These are phyloP conservation scores for Fusarium pininemorale DNA, from an alignment of 2,329 filamentous ascomycete species.

Conservation along the genomic window DNA sequence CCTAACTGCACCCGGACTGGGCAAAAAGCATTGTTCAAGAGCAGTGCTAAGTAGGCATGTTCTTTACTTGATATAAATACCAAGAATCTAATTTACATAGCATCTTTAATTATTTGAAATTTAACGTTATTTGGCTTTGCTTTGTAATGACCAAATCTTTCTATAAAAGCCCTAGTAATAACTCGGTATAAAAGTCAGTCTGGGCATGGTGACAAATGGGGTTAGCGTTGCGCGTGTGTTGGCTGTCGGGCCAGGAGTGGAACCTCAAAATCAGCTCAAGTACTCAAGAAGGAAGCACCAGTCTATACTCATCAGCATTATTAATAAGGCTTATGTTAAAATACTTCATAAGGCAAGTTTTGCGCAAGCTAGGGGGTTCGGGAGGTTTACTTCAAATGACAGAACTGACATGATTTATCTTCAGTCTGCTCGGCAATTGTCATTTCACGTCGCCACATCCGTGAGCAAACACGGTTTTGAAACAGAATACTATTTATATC, in stretches of 20 bases:
- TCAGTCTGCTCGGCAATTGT: no score
- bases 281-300: fast-evolving
- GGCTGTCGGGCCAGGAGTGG: neutral
- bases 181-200: no score
- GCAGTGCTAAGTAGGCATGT: no score
- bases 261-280: neutral
- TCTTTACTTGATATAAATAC: no score
- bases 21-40: no score
- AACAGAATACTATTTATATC: fast-evolving
- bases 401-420: no score
- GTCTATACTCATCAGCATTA: neutral
- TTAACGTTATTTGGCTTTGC: neutral
- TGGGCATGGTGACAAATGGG: neutral
- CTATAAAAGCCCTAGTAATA: neutral
- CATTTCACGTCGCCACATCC: no score
- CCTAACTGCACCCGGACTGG: no score
- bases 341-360: neutral
- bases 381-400: neutral
- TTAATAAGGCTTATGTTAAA: fast-evolving
- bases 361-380: neutral
- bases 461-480: fast-evolving
- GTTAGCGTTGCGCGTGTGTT: neutral
- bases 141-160: neutral
- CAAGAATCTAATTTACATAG: no score
- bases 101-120: no score